Percentiles rank a stretch among this genome's conserved stretches.
These are phyloP conservation scores for Aspergillus eucalypticola DNA, from an alignment of 2,329 filamentous ascomycete genomes.

Conservation along the genomic window DNA sequence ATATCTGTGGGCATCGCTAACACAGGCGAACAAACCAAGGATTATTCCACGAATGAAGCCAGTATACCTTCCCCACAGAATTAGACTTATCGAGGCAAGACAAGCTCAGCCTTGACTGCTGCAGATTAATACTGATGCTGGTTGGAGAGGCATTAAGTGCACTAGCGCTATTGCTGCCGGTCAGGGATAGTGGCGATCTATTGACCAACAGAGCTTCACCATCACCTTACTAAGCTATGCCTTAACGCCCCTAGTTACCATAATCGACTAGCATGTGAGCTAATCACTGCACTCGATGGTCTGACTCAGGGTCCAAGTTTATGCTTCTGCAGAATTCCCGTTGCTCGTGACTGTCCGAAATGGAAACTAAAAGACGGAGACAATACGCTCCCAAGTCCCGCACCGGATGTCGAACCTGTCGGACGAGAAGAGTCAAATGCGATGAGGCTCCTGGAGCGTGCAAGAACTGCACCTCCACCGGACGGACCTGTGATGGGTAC, in stretches of 20 bases:
- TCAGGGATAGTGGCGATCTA: not conserved
- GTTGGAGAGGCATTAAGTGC: not conserved
- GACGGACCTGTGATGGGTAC: conserved; percentile 43
- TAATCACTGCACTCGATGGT: not conserved
- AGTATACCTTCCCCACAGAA: no score
- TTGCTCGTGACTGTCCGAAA: not conserved
- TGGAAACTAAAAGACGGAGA: not conserved
- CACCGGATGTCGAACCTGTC: conserved; percentile 13
- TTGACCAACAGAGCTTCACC: not conserved
- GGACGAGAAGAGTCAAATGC: conserved; percentile 19
- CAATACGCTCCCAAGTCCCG: not conserved
- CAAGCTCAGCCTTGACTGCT: not conserved
- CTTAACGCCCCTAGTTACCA: no score
- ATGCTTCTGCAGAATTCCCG: not conserved
- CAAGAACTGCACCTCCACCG: conserved; percentile 37
- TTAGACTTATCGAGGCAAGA: not conserved
- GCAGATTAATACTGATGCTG: not conserved
- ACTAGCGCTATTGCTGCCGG: not conserved
- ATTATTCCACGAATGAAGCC: no score
- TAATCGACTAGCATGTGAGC: not conserved
- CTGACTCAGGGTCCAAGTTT: not conserved
- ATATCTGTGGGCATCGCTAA: no score
- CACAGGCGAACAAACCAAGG: no score
- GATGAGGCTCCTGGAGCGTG: conserved; percentile 39
- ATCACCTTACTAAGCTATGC: not conserved